Percentiles rank a stretch among this genome's conserved stretches.
phyloP scores from a whole-genome alignment of 75 land plant genomes.

The Gnetum montanum region DNA sequence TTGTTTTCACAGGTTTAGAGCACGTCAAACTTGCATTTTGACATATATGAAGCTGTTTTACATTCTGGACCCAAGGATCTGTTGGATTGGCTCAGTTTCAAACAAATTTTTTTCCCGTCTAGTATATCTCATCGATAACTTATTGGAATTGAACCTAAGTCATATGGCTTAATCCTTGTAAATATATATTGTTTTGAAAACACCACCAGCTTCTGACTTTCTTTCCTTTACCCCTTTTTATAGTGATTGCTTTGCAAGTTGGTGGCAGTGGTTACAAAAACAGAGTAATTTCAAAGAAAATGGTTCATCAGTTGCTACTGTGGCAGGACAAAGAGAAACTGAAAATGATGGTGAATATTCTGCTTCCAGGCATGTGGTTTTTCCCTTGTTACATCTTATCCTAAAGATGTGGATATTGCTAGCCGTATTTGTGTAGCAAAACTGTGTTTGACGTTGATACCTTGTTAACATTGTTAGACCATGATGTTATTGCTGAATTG shows the following conservation, averaged over 20 bases:
- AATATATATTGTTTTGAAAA: not conserved
- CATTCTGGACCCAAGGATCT: no score
- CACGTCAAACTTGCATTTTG: not conserved
- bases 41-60: not conserved
- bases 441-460: no score
- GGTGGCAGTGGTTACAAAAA: conserved; percentile 68
- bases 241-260: conserved; percentile 75
- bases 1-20: conserved; percentile 70
- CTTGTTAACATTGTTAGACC: no score
- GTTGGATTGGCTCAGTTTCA: not conserved
- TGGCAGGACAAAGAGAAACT: not conserved
- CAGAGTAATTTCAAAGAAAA: conserved; percentile 6
- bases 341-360: conserved; percentile 1
- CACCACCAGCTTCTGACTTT: not conserved
- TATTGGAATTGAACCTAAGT: no score
- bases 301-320: conserved; percentile 10
- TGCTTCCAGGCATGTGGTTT: not conserved
- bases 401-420: no score
- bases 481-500: no score
- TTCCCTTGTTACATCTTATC: no score
- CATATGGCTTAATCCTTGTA: not conserved
- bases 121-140: not conserved
- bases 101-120: not conserved
- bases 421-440: no score
- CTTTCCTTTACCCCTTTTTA: no score